phyloP scores from a whole-genome alignment of 345 rosid species.

The Lepidium sativum region DNA sequence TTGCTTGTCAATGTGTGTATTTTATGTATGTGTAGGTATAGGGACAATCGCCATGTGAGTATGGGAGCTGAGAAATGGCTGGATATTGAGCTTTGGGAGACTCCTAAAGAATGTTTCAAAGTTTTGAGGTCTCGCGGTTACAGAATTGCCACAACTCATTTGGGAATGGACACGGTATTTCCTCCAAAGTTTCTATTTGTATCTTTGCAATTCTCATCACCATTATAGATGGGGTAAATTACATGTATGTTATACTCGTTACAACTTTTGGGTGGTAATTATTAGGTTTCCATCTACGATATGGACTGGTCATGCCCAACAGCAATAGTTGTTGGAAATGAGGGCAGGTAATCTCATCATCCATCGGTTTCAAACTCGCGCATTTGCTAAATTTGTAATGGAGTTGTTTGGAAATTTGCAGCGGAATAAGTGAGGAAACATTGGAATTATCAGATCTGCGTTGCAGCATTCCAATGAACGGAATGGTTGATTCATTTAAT shows the following conservation, averaged over 20 bases:
- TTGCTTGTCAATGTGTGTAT: neutral
- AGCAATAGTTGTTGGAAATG: slow-evolving; percentile 95
- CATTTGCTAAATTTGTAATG: neutral
- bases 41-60: slow-evolving; percentile 84
- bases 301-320: slow-evolving; percentile 96
- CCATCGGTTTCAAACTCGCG: neutral
- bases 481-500: slow-evolving; percentile 97
- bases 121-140: slow-evolving; percentile 75
- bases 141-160: slow-evolving; percentile 76
- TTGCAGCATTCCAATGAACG: slow-evolving; percentile 89
- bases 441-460: slow-evolving; percentile 76
- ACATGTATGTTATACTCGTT: neutral
- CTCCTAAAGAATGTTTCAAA: slow-evolving; percentile 59
- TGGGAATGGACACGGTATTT: slow-evolving; percentile 72
- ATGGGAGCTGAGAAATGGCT: slow-evolving; percentile 99
- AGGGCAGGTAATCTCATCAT: slow-evolving; percentile 43
- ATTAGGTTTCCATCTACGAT: slow-evolving; percentile 75
- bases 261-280: too few species aligned
- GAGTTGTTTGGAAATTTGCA: too few species aligned
- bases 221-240: neutral
- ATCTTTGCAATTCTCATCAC: neutral
- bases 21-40: slow-evolving; percentile 50
- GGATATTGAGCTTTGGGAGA: slow-evolving; percentile 92
- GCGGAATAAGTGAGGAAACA: too few species aligned
- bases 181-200: neutral